A percentile compares a stretch with the other conserved stretches of the same genome.
Conservation (phyloP, 257 asterid species). For the Haberlea rhodopensis region DNA sequence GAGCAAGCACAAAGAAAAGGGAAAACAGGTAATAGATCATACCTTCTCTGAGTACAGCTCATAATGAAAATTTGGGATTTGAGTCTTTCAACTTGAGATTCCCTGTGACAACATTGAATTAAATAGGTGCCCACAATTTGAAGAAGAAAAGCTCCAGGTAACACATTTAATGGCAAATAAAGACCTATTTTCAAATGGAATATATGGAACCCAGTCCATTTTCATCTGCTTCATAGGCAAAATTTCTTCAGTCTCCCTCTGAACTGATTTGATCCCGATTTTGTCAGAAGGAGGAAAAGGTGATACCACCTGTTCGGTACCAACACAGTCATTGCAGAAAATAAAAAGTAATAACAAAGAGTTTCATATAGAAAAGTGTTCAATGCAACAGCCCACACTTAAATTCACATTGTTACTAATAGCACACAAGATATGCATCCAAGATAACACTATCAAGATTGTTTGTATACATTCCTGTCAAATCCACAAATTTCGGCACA, state of each 20-base stretch:
- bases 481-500: background rate
- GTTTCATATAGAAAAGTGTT: background rate
- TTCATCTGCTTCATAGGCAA: constrained; percentile 97
- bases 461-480: background rate
- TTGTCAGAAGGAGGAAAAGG: constrained; percentile 99
- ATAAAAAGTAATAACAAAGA: background rate
- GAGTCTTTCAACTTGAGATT: constrained; percentile 87
- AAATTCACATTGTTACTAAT: no score
- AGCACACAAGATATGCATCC: constrained; percentile 1
- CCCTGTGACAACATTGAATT: constrained; percentile 45
- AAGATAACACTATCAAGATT: background rate
- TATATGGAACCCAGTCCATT: constrained; percentile 98
- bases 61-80: constrained; percentile 77
- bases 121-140: constrained; percentile 19
- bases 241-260: constrained; percentile 90
- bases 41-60: constrained; percentile 94
- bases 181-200: constrained; percentile 79
- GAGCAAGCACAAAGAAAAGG: constrained; percentile 16
- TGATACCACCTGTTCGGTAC: constrained; percentile 64
- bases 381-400: background rate
- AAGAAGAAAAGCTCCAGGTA: constrained; percentile 19
- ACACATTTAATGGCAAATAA: constrained; percentile 8
- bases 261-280: constrained; percentile 93
- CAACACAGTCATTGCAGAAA: constrained; percentile 22
- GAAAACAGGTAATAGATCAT: background rate